These are phyloP conservation scores for Centaurea solstitialis DNA, from an alignment of 129 eudicot genomes.

Conservation along the genomic window DNA sequence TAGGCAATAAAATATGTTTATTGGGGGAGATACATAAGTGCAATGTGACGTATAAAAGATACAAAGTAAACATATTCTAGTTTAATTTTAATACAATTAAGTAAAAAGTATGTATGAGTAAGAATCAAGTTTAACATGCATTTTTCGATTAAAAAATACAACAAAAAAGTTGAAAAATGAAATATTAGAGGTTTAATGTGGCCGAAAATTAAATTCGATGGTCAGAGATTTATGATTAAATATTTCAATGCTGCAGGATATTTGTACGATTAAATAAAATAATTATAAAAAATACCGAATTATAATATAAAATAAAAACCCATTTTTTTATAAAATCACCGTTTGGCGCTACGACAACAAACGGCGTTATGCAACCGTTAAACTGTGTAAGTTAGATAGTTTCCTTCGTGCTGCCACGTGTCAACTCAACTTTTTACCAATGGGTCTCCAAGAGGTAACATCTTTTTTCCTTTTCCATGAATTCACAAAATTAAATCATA, in stretches of 20 bases:
- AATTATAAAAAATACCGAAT: conserved; percentile 6
- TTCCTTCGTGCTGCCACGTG: conserved; percentile 19
- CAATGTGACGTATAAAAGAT: too few species aligned
- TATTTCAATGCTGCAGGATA: background rate
- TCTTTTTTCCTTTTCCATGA: background rate
- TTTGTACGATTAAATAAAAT: background rate
- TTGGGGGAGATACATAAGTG: too few species aligned
- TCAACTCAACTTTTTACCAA: background rate
- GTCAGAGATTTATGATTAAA: background rate
- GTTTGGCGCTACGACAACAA: conserved; percentile 20
- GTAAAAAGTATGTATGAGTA: too few species aligned
- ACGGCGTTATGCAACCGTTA: conserved; percentile 26
- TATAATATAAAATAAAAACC: background rate
- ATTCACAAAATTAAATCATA: background rate
- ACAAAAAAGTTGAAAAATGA: background rate
- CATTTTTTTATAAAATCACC: background rate
- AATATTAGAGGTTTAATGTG: conserved; percentile 4
- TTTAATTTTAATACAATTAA: too few species aligned
- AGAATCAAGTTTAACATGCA: background rate
- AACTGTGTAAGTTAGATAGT: background rate
- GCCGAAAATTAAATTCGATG: conserved; percentile 15
- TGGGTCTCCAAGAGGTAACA: conserved; percentile 16
- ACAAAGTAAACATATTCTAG: too few species aligned
- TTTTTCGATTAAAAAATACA: background rate
- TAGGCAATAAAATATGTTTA: too few species aligned